A percentile compares a stretch with the other conserved stretches of the same genome.
Evolutionary conservation across 2,329 filamentous ascomycete species (phyloP).

Genomic region (Emericellopsis atlantica): DNA sequence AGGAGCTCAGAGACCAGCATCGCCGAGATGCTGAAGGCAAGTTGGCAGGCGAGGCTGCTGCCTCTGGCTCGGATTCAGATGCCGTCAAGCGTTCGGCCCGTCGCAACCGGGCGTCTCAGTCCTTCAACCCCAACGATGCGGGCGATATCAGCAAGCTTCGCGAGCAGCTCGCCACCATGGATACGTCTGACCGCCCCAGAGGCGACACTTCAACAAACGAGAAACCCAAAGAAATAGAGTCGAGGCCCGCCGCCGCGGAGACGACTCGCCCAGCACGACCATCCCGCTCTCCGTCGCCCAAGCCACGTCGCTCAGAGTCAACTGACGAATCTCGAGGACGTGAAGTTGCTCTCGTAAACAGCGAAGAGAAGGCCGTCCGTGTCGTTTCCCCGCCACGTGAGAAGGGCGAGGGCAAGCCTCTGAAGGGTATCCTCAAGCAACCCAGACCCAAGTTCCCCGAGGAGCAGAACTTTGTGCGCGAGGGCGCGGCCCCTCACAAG

Average conservation of each 20-base stretch:
- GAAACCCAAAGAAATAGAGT: background rate
- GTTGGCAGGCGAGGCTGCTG: slow-evolving; percentile 19
- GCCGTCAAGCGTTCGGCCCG: slow-evolving; percentile 23
- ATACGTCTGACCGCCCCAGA: slow-evolving; percentile 4
- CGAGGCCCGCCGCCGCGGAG: background rate
- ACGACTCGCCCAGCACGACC: slow-evolving; percentile 2
- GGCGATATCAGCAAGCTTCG: slow-evolving; percentile 35
- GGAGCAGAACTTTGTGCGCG: slow-evolving; percentile 67
- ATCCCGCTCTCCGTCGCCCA: slow-evolving; percentile 8
- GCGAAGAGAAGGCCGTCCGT: slow-evolving; percentile 39
- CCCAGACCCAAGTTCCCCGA: slow-evolving; percentile 80
- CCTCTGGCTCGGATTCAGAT: slow-evolving; percentile 27
- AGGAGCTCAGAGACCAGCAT: slow-evolving; percentile 14
- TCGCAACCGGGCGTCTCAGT: background rate
- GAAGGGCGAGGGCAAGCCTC: slow-evolving; percentile 51
- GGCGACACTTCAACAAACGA: background rate
- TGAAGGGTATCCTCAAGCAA: slow-evolving; percentile 76
- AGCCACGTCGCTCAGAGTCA: slow-evolving; percentile 5
- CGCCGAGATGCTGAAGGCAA: slow-evolving; percentile 25
- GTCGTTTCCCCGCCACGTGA: slow-evolving; percentile 60
- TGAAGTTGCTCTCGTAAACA: slow-evolving; percentile 16
- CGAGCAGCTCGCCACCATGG: slow-evolving; percentile 33
- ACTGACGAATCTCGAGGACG: slow-evolving; percentile 24
- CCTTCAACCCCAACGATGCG: slow-evolving; percentile 41
- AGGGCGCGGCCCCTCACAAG: slow-evolving; percentile 89